Evolutionary conservation across 1,284 basidiomycete genomes (phyloP).

Genomic region (Apiotrichum gracile): DNA sequence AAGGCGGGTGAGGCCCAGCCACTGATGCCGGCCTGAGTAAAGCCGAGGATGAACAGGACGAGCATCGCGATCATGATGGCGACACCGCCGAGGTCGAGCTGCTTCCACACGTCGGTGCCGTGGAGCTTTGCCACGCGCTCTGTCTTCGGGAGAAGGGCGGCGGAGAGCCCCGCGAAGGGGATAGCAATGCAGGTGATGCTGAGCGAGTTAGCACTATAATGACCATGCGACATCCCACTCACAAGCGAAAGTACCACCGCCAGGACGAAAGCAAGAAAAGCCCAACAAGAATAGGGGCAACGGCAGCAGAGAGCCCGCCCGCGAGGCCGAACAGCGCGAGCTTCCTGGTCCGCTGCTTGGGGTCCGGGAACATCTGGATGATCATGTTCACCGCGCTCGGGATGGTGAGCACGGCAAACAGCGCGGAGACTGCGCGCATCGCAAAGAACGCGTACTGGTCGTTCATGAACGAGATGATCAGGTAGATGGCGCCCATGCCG

Average conservation of each 20-base stretch:
- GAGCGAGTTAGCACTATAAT: too few species aligned
- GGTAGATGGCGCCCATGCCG: conserved; percentile 38
- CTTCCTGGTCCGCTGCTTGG: conserved; percentile 33
- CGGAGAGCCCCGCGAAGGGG: conserved; percentile 31
- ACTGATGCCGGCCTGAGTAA: conserved; percentile 36
- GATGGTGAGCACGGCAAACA: conserved; percentile 42
- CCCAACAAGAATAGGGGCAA: conserved; percentile 35
- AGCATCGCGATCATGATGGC: conserved; percentile 32
- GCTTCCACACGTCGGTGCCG: conserved; percentile 38
- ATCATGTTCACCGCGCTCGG: conserved; percentile 43
- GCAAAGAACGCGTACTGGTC: conserved; percentile 44
- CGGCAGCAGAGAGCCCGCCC: conserved; percentile 30
- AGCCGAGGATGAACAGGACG: conserved; percentile 42
- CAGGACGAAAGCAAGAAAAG: conserved; percentile 39
- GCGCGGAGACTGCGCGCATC: conserved; percentile 38
- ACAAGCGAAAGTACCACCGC: conserved; percentile 45
- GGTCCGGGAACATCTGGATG: conserved; percentile 42
- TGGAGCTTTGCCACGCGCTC: conserved; percentile 38
- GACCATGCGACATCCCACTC: too few species aligned
- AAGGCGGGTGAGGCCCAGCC: conserved; percentile 42
- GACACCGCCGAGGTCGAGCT: conserved; percentile 44
- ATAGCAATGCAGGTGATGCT: conserved; percentile 28
- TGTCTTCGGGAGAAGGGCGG: conserved; percentile 37
- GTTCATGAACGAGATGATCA: conserved; percentile 43
- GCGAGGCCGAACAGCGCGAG: conserved; percentile 42